Evolutionary conservation across 257 asterid species (phyloP), one percentile per base, ranked within the genome.

Genomic region (Penstemon eatonii): DNA sequence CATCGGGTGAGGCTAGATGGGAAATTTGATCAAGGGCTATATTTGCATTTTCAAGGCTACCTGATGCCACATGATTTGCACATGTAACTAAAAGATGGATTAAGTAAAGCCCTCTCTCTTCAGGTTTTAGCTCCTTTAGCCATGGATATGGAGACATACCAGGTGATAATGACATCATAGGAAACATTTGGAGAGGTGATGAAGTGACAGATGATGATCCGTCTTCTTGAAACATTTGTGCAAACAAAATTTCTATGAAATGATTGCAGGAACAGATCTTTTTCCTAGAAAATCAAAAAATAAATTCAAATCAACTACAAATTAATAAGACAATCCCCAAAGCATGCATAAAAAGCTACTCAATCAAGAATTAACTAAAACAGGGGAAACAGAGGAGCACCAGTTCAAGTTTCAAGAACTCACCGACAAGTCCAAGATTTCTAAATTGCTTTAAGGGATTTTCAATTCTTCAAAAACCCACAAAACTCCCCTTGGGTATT

Each of bases 21-120:
- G 92, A 92, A 59, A 92, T 90, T 63, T 92, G 97, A 56, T 92
- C 98, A 2, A 92, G 97, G 79, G 91, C 86, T 71, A 82, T 77
- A 75, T 92, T 92, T 1, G 98, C 97, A 73, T 81, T 81, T 50
- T 92, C 98, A 12, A 90, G 87, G 77, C 77, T 81, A 52, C 95
- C 94, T 1, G 88, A 63, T 3, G 95, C 83, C 4, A 92, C 97
- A 56, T 92, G 98, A 67, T 71, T 88, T 5, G 97, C 96, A 69
- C 97, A 88, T 54, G 90, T 86, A 74, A 92, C 88, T 61, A 92
- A 69, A 56, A 90, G 79, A 59, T 92, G 98, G 69, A 92, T 90
- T 54, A 92, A 74, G 56, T 86, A 92, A 0, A 92, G 70, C 0
- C 98, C 98, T 66, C 98, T 86, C 57, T 90, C 98, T 74, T 92